Conservation (phyloP, 2,329 filamentous ascomycete species). For the Microdochium nivale region DNA sequence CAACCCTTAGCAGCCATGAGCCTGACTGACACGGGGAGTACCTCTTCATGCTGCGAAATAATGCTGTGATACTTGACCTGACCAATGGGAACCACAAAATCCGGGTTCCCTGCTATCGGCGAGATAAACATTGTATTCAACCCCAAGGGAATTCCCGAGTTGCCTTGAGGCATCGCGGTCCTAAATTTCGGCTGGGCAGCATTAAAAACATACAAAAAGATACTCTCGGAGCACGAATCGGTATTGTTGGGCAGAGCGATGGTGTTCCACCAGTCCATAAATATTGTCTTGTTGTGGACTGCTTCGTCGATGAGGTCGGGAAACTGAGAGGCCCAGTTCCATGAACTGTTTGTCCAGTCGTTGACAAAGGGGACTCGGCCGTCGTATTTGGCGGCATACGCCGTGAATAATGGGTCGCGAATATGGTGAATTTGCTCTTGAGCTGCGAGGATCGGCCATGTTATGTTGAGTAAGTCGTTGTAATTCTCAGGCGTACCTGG, state of each 20-base stretch:
- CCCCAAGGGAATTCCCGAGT: background rate
- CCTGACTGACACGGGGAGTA: background rate
- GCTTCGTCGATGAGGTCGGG: slow-evolving; percentile 27
- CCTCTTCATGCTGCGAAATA: background rate
- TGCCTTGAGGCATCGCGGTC: background rate
- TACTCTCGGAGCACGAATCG: background rate
- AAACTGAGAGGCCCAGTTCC: slow-evolving; percentile 26
- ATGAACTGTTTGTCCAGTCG: slow-evolving; percentile 37
- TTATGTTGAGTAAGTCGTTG: background rate
- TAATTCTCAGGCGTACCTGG: background rate
- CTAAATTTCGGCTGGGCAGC: background rate
- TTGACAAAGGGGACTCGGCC: slow-evolving; percentile 33
- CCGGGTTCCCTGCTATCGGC: background rate
- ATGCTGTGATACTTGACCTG: background rate
- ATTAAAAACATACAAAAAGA: background rate
- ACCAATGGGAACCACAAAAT: background rate
- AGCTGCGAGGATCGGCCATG: background rate
- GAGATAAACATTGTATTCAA: background rate
- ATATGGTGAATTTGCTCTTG: background rate
- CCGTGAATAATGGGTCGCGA: background rate
- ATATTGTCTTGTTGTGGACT: slow-evolving; percentile 39
- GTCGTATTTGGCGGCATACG: slow-evolving; percentile 15
- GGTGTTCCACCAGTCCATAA: slow-evolving; percentile 35
- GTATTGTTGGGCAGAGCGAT: background rate
- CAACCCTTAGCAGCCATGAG: background rate